Evolutionary conservation across 2,329 filamentous ascomycete genomes (phyloP), one percentile per base, ranked within the genome.

Genomic region (Colletotrichum sp.): DNA sequence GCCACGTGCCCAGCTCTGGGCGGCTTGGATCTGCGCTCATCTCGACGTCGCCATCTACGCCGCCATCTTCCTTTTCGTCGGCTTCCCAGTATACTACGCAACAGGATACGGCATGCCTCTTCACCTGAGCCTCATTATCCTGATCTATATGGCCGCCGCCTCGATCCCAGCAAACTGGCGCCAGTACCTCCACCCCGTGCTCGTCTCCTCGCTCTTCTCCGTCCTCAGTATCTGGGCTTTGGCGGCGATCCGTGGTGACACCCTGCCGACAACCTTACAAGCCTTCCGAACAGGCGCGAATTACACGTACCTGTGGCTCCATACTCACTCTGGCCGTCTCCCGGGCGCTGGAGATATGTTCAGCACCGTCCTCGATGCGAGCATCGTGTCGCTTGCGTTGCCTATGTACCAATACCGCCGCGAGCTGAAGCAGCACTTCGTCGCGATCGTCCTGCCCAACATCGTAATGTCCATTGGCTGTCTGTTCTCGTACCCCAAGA

Each of bases 341-440:
- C 89, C 90, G 0, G 91, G 91, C 9, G 90, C 91, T 0, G 91
- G 89, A 24, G 90, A 92, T 77, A 79, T 92, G 26, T 87, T 92
- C 75, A 83, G 85, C 76, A 89, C 87, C 56, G 81, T 89, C 7
- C 86, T 92, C 3, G 90, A 92, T 78, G 90, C 89, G 8, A 87
- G 86, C 76, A 92, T 92, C 77, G 89, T 92, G 0, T 86, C 89
- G 2, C 86, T 92, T 4, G 90, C 90, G 3, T 82, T 92, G 21
- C 90, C 91, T 1, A 92, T 92, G 89, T 92, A 89, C 80, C 87
- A 89, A 71, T 92, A 92, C 82, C 87, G 90, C 4, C 85, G 87
- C 52, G 90, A 92, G 82, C 85, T 92, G 16, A 84, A 84, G 26
- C 81, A 84, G 18, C 89, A 91, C 81, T 90, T 91, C 78, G 78